Base-by-base conservation (phyloP, 345 rosid genomes). In the Anacardium occidentale region DNA sequence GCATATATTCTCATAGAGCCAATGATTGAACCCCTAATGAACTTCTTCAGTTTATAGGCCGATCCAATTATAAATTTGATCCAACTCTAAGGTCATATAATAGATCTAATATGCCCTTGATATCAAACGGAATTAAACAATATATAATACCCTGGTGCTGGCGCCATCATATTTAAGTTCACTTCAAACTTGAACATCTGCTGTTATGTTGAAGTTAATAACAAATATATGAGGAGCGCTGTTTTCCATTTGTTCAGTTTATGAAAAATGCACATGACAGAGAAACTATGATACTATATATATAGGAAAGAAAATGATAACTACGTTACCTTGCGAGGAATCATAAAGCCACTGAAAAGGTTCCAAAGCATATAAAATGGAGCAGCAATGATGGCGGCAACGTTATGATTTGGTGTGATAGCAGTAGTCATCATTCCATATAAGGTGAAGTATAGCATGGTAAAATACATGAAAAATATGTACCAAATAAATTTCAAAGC, bases 401-500 rank as follows among this genome's bases (percentile, higher is more conserved):
- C 96, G 8, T 92, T 88, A 80, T 95, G 98, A 77, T 95, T 95
- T 48, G 99, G 99, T 9, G 99, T 95, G 80, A 95, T 66, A 2
- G 99, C 97, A 5, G 99, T 92, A 0, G 93, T 95, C 99, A 95
- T 92, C 98, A 95, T 95, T 58, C 99, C 99, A 63, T 95, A 95
- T 58, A 87, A 89, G 66, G 98, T 92, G 90, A 95, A 95, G 85
- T 89, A 92, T 64, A 95, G 79, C 80, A 92, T 79, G 3, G 93
- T 91, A 60, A 91, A 86, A 76, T 92, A 95, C 99, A 92, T 91
- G 69, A 95, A 92, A 92, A 88, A 92, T 54, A 84, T 69, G 88
- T 95, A 95, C 97, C 93, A 95, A 73, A 88, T 75, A 68, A 95
- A 95, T 79, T 95, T 95, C 82, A 84, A 67, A 10, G 84, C 83